Conservation (phyloP, 768 basidiomycete species). For the Phylloporus sp. region DNA sequence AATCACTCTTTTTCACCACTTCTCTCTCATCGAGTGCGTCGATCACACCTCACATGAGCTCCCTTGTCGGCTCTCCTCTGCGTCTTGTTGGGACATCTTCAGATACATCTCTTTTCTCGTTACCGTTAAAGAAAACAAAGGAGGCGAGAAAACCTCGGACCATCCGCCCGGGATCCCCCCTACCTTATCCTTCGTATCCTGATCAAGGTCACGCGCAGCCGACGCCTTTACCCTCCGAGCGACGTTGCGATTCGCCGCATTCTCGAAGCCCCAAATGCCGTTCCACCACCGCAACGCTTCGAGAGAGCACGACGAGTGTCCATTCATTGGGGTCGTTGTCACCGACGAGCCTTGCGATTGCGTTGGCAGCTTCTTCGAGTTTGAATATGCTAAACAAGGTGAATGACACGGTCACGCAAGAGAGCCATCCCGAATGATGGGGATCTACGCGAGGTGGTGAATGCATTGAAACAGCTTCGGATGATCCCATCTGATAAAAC, state of each 20-base stretch:
- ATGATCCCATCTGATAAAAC: background rate
- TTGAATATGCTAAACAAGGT: constrained; percentile 30
- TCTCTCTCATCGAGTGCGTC: constrained; percentile 15
- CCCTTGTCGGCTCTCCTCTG: background rate
- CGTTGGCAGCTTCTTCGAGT: constrained; percentile 21
- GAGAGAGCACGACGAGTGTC: constrained; percentile 5
- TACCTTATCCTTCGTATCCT: constrained; percentile 26
- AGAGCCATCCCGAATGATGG: constrained; percentile 31
- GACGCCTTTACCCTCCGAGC: background rate
- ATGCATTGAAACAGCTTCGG: background rate
- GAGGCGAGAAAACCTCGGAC: constrained; percentile 3
- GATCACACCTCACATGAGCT: constrained; percentile 6
- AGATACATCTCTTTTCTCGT: constrained; percentile 15
- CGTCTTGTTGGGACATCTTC: constrained; percentile 3
- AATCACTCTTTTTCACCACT: constrained; percentile 50
- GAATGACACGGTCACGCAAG: constrained; percentile 34
- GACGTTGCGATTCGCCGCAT: constrained; percentile 3
- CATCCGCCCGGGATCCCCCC: constrained; percentile 7
- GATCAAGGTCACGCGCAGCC: background rate
- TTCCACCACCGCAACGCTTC: background rate
- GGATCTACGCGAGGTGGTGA: background rate
- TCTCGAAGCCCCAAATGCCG: constrained; percentile 7
- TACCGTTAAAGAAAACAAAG: constrained; percentile 13
- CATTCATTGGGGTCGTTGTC: constrained; percentile 20
- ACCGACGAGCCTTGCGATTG: constrained; percentile 21